phyloP scores from a whole-genome alignment of 179 eudicot species.

The Sideroxylon spinosum region DNA sequence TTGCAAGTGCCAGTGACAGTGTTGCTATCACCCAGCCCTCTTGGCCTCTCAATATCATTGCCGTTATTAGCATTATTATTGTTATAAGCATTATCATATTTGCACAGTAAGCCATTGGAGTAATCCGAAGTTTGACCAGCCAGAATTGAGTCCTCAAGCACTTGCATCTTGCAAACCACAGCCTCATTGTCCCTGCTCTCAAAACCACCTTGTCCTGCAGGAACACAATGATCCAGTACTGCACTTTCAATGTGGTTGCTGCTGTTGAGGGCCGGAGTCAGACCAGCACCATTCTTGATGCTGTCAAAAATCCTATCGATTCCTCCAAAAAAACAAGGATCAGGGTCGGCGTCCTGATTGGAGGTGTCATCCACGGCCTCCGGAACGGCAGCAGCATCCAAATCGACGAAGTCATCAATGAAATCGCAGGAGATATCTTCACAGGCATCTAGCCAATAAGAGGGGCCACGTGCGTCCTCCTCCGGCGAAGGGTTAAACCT shows the following conservation, averaged over 20 bases:
- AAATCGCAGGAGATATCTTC: slow-evolving; percentile 65
- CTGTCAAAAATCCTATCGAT: slow-evolving; percentile 65
- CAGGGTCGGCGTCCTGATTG: slow-evolving; percentile 15
- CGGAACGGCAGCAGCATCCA: slow-evolving; percentile 19
- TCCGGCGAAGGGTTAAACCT: slow-evolving; percentile 14
- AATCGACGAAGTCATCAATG: slow-evolving; percentile 37
- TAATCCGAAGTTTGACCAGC: slow-evolving; percentile 3
- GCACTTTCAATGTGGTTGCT: background rate
- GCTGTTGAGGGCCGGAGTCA: slow-evolving; percentile 21
- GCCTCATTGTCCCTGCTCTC: background rate
- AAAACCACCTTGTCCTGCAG: background rate
- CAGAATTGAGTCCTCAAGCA: background rate
- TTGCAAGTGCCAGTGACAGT: background rate
- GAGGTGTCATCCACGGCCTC: slow-evolving; percentile 2
- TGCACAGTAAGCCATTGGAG: slow-evolving; percentile 1
- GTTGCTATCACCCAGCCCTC: slow-evolving; percentile 17
- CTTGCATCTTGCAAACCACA: background rate
- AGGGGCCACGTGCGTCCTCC: slow-evolving; percentile 27
- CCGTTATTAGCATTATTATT: slow-evolving; percentile 8
- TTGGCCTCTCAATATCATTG: slow-evolving; percentile 7
- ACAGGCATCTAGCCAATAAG: slow-evolving; percentile 91
- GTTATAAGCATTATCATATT: background rate
- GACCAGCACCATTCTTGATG: slow-evolving; percentile 50
- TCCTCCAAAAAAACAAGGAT: slow-evolving; percentile 60
- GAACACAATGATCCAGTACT: background rate